These are phyloP conservation scores for Andrographis paniculata DNA, from an alignment of 305 asterid genomes.

Conservation along the genomic window DNA sequence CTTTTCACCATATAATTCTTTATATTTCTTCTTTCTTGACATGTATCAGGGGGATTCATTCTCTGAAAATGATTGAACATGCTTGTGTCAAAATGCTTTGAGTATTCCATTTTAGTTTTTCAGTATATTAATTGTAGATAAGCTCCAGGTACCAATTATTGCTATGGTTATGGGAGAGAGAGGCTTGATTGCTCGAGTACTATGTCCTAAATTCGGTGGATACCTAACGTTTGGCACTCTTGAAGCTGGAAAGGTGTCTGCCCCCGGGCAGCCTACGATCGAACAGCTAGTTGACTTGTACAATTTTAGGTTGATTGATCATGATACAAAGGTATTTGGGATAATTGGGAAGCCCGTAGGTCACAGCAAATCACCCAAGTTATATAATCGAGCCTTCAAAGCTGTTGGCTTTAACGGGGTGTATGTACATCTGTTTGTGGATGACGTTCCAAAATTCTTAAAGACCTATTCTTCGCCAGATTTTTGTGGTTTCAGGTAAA, in stretches of 20 bases:
- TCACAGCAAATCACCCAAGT: conserved; percentile 91
- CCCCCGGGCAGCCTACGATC: conserved; percentile 95
- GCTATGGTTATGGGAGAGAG: conserved; percentile 99
- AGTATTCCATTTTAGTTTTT: no score
- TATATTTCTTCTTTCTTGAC: conserved; percentile 2
- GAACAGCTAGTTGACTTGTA: conserved; percentile 64
- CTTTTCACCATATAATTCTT: neutral
- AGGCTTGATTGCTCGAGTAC: conserved; percentile 80
- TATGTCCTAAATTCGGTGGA: conserved; percentile 92
- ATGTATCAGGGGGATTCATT: conserved; percentile 4
- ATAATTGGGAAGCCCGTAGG: conserved; percentile 88
- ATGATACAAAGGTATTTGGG: conserved; percentile 80
- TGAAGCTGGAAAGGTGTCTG: conserved; percentile 75
- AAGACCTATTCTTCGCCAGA: conserved; percentile 70
- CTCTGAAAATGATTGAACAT: neutral
- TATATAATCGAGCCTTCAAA: conserved; percentile 74
- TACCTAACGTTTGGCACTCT: conserved; percentile 91
- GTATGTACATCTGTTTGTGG: conserved; percentile 71
- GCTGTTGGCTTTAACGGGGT: conserved; percentile 68
- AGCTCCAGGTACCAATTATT: conserved; percentile 74
- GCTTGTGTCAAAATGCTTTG: conserved; percentile 8
- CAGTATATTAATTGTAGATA: neutral
- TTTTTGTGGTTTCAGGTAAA: conserved; percentile 89
- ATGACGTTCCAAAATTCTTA: conserved; percentile 53
- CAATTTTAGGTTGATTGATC: conserved; percentile 67